A percentile compares a stretch with the other conserved stretches of the same genome.
Conservation (phyloP, 345 rosid genomes). For the Gossypium anomalum region DNA sequence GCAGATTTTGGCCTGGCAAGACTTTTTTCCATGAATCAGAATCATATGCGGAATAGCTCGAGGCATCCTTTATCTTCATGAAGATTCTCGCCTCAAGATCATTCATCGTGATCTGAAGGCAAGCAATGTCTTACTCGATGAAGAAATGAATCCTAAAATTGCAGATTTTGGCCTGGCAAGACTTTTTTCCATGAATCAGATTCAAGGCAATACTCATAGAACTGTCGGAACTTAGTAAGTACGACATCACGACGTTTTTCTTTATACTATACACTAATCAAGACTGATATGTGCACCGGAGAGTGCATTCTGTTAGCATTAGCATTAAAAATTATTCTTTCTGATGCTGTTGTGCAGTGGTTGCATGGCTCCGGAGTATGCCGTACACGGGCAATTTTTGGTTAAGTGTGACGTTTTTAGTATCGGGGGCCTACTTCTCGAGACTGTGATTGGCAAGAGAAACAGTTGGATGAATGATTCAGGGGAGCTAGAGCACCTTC, state of each 20-base stretch:
- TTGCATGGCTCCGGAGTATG: neutral
- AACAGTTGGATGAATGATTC: neutral
- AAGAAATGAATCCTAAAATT: neutral
- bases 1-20: no score
- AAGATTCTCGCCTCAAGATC: neutral
- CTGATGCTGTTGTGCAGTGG: neutral
- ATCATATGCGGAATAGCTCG: neutral
- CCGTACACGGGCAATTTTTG: neutral
- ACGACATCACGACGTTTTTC: no score
- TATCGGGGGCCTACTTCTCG: neutral
- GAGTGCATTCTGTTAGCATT: neutral
- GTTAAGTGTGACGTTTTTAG: neutral
- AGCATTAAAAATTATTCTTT: neutral
- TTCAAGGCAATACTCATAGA: no score
- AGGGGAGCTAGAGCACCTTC: slow-evolving; percentile 2
- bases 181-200: no score
- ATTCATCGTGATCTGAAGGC: neutral
- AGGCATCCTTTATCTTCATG: neutral
- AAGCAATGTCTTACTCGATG: neutral
- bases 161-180: no score
- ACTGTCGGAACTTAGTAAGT: no score
- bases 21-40: no score
- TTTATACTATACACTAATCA: no score
- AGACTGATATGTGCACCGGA: neutral
- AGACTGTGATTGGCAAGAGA: neutral